phyloP scores from a whole-genome alignment of 441 rosid genomes.

The Corymbia citriodora region DNA sequence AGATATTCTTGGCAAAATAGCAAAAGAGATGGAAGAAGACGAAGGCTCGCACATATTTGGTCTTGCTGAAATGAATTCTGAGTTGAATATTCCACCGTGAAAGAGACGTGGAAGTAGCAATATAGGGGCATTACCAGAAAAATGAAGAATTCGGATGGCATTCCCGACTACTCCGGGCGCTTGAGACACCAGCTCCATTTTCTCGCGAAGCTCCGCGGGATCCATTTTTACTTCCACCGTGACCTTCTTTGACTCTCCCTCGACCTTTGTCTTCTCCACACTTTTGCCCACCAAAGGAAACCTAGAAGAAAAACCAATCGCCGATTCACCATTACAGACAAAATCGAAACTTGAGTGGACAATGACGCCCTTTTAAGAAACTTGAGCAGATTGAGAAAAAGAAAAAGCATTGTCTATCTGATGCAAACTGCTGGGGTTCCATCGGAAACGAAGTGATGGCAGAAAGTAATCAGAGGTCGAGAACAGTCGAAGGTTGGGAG shows the following conservation, averaged over 20 bases:
- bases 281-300: slow-evolving; percentile 8
- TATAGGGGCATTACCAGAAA: not conserved
- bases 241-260: slow-evolving; percentile 21
- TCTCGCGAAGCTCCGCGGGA: slow-evolving; percentile 28
- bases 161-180: not conserved
- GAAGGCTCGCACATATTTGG: not conserved
- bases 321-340: not conserved
- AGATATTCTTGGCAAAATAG: not conserved
- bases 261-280: slow-evolving; percentile 31
- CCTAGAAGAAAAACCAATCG: not conserved
- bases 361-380: not conserved
- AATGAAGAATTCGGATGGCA: not conserved
- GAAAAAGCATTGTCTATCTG: not conserved
- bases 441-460: not conserved
- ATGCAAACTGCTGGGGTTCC: not conserved
- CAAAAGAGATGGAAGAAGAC: not conserved
- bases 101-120: not conserved
- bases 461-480: not conserved
- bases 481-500: not conserved
- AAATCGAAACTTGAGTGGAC: not conserved
- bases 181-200: slow-evolving; percentile 33
- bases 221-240: slow-evolving; percentile 37
- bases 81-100: not conserved
- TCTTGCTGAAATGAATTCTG: not conserved
- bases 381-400: not conserved